Evolutionary conservation across 768 basidiomycete species (phyloP).

Genomic region (Auricularia sp.): DNA sequence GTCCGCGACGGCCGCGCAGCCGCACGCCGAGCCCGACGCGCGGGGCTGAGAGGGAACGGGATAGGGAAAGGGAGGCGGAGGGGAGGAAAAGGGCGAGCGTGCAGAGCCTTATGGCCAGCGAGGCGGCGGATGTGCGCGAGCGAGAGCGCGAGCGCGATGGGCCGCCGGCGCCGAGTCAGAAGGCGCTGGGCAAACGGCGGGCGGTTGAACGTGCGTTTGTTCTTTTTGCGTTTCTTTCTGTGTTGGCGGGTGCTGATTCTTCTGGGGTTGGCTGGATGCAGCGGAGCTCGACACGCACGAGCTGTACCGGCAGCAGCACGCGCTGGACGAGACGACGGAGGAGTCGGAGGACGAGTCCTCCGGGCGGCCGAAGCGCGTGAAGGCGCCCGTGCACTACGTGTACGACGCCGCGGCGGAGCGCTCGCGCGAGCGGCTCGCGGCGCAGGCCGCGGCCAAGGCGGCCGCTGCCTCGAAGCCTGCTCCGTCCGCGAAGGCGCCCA

Average conservation of each 20-base stretch:
- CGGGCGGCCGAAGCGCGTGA: slow-evolving; percentile 27
- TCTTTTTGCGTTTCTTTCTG: background rate
- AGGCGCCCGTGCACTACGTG: slow-evolving; percentile 57
- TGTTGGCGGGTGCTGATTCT: slow-evolving; percentile 4
- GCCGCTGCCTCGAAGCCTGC: slow-evolving; percentile 6
- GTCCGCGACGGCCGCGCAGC: background rate
- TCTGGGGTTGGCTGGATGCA: slow-evolving; percentile 11
- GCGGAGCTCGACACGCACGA: slow-evolving; percentile 49
- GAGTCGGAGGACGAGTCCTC: slow-evolving; percentile 43
- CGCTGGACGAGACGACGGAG: slow-evolving; percentile 20
- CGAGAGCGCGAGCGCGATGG: background rate
- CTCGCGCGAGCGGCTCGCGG: slow-evolving; percentile 24
- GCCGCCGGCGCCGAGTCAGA: slow-evolving; percentile 64
- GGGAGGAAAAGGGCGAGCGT: too few species aligned
- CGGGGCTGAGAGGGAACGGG: slow-evolving; percentile 12
- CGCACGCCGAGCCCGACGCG: background rate
- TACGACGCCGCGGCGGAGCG: slow-evolving; percentile 90
- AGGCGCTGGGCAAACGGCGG: slow-evolving; percentile 79
- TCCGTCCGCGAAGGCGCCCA: background rate
- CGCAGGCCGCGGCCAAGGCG: slow-evolving; percentile 39
- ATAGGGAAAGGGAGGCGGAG: background rate
- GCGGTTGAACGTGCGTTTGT: slow-evolving; percentile 41
- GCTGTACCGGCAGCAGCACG: slow-evolving; percentile 24
- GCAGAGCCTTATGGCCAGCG: background rate
- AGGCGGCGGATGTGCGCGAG: background rate